These are phyloP conservation scores for Lyophyllum semitale DNA, from an alignment of 768 basidiomycete species.

Conservation along the genomic window DNA sequence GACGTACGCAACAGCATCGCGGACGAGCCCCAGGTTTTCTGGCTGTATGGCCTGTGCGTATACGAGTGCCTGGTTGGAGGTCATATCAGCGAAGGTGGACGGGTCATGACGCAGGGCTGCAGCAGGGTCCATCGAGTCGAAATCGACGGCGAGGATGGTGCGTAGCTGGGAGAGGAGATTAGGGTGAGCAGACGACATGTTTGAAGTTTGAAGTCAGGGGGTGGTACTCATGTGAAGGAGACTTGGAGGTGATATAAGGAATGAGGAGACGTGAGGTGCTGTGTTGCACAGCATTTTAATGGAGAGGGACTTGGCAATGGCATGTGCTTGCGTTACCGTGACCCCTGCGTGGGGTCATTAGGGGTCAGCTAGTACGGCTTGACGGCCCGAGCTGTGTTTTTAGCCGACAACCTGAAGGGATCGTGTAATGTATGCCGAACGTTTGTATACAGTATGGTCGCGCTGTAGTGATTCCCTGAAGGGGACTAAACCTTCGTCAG, in stretches of 20 bases:
- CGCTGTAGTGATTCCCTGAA: too few relatives aligned
- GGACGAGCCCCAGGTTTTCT: constrained; percentile 31
- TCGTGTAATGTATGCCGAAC: too few relatives aligned
- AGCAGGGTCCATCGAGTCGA: constrained; percentile 50
- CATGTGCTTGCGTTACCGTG: neutral
- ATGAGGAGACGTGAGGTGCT: neutral
- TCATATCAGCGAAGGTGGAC: constrained; percentile 50
- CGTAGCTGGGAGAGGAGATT: constrained; percentile 40
- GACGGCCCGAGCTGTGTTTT: neutral
- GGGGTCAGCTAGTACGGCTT: neutral
- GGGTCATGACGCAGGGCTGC: constrained; percentile 34
- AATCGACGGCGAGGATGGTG: constrained; percentile 37
- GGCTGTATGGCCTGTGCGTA: constrained; percentile 33
- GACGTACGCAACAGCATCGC: constrained; percentile 32
- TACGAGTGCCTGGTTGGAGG: constrained; percentile 51
- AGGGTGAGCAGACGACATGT: neutral
- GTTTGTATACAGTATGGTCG: too few relatives aligned
- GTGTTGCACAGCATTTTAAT: neutral
- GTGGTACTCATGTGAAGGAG: neutral
- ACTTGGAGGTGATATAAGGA: neutral
- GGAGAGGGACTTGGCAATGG: neutral
- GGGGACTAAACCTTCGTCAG: too few relatives aligned
- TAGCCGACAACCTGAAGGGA: too few relatives aligned
- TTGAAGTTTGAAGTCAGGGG: neutral
- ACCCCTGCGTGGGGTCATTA: neutral